Percentiles rank a stretch among this genome's conserved stretches.
phyloP scores from a whole-genome alignment of 495 filamentous ascomycete species.

The Tuber calosporum region DNA sequence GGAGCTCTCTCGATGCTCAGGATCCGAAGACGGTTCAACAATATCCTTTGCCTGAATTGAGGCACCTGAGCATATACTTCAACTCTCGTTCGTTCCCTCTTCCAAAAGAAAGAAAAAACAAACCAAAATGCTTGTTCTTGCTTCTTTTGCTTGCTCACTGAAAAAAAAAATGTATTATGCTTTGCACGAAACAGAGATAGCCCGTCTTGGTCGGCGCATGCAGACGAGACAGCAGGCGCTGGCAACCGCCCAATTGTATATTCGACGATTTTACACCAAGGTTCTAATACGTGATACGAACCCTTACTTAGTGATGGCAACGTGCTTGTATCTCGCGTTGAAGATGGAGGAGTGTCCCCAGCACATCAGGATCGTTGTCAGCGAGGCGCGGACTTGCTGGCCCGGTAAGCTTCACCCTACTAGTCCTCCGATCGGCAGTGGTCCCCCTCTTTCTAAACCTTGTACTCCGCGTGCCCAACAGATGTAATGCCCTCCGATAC shows the following conservation, averaged over 20 bases:
- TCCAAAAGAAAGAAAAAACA: conserved; percentile 4
- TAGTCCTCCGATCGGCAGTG: conserved; percentile 25
- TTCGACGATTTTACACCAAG: conserved; percentile 86
- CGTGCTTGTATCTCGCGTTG: conserved; percentile 88
- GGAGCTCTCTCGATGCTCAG: conserved; percentile 63
- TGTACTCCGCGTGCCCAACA: conserved; percentile 42
- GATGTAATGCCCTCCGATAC: conserved; percentile 74
- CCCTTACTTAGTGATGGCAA: conserved; percentile 82
- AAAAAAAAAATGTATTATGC: conserved; percentile 19
- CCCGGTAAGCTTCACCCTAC: conserved; percentile 52
- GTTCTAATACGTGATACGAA: conserved; percentile 89
- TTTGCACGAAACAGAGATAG: conserved; percentile 56
- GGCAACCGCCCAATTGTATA: conserved; percentile 89
- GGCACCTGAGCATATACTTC: conserved; percentile 84
- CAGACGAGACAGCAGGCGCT: conserved; percentile 79
- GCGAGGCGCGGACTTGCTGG: conserved; percentile 81
- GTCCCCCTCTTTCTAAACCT: conserved; percentile 27
- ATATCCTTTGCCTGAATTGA: conserved; percentile 71
- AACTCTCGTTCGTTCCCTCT: conserved; percentile 61
- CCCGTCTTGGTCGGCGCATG: conserved; percentile 70
- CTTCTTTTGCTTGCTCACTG: conserved; percentile 20
- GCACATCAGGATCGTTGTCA: conserved; percentile 81
- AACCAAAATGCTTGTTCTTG: conserved; percentile 15
- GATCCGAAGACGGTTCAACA: conserved; percentile 63
- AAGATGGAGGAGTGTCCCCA: conserved; percentile 99